phyloP scores from a whole-genome alignment of 441 rosid genomes.

The Arabidopsis hybrid region DNA sequence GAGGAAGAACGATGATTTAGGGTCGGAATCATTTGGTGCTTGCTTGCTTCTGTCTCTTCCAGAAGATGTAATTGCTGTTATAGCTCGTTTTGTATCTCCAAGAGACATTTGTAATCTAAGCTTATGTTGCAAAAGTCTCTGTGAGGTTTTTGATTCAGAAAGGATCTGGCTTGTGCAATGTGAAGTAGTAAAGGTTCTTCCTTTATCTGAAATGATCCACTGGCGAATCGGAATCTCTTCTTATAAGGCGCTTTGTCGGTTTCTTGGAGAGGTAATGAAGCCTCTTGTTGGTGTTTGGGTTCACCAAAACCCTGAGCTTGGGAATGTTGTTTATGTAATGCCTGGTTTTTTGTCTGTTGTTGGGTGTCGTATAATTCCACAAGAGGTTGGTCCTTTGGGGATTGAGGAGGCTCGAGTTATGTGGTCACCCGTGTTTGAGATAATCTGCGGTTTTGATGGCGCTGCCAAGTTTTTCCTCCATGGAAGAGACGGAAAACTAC shows the following conservation, averaged over 20 bases:
- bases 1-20: slow-evolving; percentile 38
- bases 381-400: slow-evolving; percentile 82
- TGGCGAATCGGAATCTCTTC: slow-evolving; percentile 76
- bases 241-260: slow-evolving; percentile 69
- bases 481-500: slow-evolving; percentile 66
- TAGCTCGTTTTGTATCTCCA: slow-evolving; percentile 66
- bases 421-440: slow-evolving; percentile 88
- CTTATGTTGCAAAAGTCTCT: slow-evolving; percentile 63
- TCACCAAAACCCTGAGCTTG: slow-evolving; percentile 90
- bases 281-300: slow-evolving; percentile 88
- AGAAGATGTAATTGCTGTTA: slow-evolving; percentile 70
- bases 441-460: slow-evolving; percentile 66
- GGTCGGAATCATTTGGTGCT: slow-evolving; percentile 56
- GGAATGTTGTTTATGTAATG: slow-evolving; percentile 84
- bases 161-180: slow-evolving; percentile 80
- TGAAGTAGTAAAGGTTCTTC: slow-evolving; percentile 59
- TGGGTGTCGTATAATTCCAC: slow-evolving; percentile 84
- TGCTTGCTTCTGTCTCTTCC: slow-evolving; percentile 72
- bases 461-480: slow-evolving; percentile 67
- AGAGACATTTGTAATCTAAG: slow-evolving; percentile 70
- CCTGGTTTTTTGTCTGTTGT: slow-evolving; percentile 80
- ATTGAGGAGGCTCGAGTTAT: slow-evolving; percentile 74
- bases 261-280: slow-evolving; percentile 58
- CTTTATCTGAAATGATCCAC: slow-evolving; percentile 59
- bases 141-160: slow-evolving; percentile 57